A percentile compares a stretch with the other conserved stretches of the same genome.
Evolutionary conservation across 1,284 basidiomycete species (phyloP).

Genomic region (Rhizoctonia solani): DNA sequence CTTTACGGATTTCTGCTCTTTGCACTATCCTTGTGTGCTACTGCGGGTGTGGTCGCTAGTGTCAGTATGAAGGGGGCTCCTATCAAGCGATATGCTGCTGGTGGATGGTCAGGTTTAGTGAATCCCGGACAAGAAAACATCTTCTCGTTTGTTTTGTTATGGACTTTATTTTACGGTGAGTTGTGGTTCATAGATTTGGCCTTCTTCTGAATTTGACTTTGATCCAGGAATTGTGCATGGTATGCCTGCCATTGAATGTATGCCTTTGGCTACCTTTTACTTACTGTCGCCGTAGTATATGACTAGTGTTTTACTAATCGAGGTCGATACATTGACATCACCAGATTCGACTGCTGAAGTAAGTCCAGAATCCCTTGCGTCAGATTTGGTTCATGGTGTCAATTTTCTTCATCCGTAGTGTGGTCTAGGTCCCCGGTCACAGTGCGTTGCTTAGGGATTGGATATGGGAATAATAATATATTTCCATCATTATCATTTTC

Average conservation of each 20-base stretch:
- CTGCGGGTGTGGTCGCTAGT: constrained; percentile 64
- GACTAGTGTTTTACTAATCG: constrained; percentile 11
- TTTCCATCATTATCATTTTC: too few relatives aligned
- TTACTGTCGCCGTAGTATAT: constrained; percentile 22
- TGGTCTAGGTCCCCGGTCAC: not conserved
- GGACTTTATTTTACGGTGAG: constrained; percentile 87
- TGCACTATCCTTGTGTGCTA: constrained; percentile 65
- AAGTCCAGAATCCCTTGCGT: not conserved
- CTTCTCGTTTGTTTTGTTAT: constrained; percentile 83
- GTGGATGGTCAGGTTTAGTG: constrained; percentile 58
- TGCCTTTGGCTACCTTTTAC: not conserved
- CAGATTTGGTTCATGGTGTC: not conserved
- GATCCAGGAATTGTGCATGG: constrained; percentile 53
- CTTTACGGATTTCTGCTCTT: constrained; percentile 80
- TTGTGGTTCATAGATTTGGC: constrained; percentile 40
- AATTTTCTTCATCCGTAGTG: not conserved
- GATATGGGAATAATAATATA: too few relatives aligned
- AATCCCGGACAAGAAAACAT: constrained; percentile 85
- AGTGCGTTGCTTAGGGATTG: constrained; percentile 9
- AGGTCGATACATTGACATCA: not conserved
- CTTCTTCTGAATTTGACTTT: not conserved
- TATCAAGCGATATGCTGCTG: constrained; percentile 58
- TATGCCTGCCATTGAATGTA: constrained; percentile 36
- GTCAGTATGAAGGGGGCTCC: constrained; percentile 67
- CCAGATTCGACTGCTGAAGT: not conserved